Evolutionary conservation across 352 stramenopile genomes (phyloP), one percentile per base, ranked within the genome.

Genomic region (Phytophthora citricola): DNA sequence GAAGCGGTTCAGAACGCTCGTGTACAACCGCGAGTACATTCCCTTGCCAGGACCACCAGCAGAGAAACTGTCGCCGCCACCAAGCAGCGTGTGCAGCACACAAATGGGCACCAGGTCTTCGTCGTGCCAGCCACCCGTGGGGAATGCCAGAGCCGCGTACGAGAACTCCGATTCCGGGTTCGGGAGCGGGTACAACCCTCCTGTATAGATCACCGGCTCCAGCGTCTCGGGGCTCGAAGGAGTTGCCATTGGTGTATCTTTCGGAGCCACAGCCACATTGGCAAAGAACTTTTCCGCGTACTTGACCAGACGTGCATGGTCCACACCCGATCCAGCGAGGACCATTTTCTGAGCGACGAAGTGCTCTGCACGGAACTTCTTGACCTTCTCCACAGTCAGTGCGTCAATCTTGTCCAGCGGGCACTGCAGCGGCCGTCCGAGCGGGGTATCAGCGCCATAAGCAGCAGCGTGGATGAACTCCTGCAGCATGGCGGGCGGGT

Each of bases 11-110:
- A 99, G 78, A 44, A 99, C 96, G 68, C 81, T 91, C 50, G 95
- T 95, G 81, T 99, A 99, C 49, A 99, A 85, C 1, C 97, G 92
- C 49, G 96, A 99, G 80, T 99, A 99, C 97, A 99, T 99, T 55
- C 98, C 98, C 76, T 99, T 99, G 41, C 98, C 98, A 15, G 98
- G 98, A 0, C 98, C 98, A 57, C 98, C 98, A 22, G 98, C 97
- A 39, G 97, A 99, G 77, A 99, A 99, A 55, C 94, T 99, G 64
- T 97, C 94, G 27, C 98, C 98, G 22, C 98, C 98, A 17, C 98
- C 98, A 14, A 99, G 73, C 9, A 99, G 78, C 44, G 97, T 99
- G 74, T 99, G 96, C 20, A 99, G 78, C 41, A 99, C 97, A 57
- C 96, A 99, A 34, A 97, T 91, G 0, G 97, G 87, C 15, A 99